These are phyloP conservation scores for Meredithiella fracta DNA, from an alignment of 2,329 filamentous ascomycete genomes.

Conservation along the genomic window DNA sequence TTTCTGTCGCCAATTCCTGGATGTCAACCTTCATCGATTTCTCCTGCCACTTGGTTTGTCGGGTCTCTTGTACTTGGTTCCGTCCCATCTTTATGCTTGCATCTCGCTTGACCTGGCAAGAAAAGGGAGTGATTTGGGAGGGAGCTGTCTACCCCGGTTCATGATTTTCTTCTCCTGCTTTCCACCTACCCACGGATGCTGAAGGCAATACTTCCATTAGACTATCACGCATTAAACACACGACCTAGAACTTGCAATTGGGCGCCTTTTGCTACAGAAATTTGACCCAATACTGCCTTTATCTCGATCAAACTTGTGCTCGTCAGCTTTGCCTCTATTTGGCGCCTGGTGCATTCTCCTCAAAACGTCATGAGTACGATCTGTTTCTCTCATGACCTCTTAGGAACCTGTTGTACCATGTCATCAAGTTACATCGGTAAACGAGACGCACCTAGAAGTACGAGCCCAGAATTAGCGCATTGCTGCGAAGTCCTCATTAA, in stretches of 20 bases:
- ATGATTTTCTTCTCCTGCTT: slow-evolving; percentile 3
- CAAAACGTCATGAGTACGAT: too few relatives aligned
- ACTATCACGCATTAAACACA: background rate
- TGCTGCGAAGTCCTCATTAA: background rate
- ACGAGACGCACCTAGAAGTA: background rate
- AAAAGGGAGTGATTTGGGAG: background rate
- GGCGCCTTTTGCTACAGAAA: background rate
- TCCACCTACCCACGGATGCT: background rate
- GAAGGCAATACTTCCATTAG: background rate
- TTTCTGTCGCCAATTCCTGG: background rate
- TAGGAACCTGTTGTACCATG: background rate
- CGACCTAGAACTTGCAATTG: background rate
- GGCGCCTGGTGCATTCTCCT: too few relatives aligned
- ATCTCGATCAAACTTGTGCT: too few relatives aligned
- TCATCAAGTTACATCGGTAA: background rate
- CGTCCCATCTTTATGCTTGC: slow-evolving; percentile 3
- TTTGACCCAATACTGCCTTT: too few relatives aligned
- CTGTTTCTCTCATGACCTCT: too few relatives aligned
- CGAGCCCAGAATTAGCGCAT: background rate
- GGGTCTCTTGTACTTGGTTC: background rate
- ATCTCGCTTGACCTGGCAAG: background rate
- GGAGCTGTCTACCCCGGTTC: background rate
- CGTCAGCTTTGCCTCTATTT: too few relatives aligned
- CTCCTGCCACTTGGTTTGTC: background rate
- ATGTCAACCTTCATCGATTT: background rate